Evolutionary conservation across 2,329 filamentous ascomycete species (phyloP).

Genomic region (Alternaria ventricosa): DNA sequence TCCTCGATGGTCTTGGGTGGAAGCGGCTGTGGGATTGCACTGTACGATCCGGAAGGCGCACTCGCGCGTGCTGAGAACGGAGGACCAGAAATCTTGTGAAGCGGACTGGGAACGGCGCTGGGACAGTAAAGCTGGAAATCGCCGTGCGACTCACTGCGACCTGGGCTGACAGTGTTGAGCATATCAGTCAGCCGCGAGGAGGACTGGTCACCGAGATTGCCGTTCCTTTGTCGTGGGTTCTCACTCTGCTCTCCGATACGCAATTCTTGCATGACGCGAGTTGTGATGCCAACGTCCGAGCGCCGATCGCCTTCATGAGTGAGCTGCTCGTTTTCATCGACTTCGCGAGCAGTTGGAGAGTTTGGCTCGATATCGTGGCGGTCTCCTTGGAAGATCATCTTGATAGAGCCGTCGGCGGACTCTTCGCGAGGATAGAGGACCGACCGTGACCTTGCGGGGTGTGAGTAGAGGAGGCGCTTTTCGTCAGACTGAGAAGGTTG

Average conservation of each 20-base stretch:
- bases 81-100: conserved; percentile 24
- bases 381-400: conserved; percentile 35
- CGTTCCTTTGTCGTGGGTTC: background rate
- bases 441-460: conserved; percentile 13
- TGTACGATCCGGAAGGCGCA: background rate
- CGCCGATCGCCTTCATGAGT: conserved; percentile 1
- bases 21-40: conserved; percentile 2
- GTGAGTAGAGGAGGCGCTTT: conserved; percentile 29
- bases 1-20: conserved; percentile 28
- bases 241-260: conserved; percentile 17
- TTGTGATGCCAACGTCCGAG: conserved; percentile 13
- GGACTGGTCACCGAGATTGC: conserved; percentile 18
- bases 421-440: conserved; percentile 12
- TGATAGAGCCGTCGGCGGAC: conserved; percentile 28
- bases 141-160: conserved; percentile 17
- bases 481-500: conserved; percentile 29
- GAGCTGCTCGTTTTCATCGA: conserved; percentile 4
- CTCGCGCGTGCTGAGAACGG: conserved; percentile 7
- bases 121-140: conserved; percentile 29
- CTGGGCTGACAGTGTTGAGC: conserved; percentile 28
- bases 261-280: conserved; percentile 28
- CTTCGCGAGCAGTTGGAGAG: conserved; percentile 15
- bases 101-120: conserved; percentile 43
- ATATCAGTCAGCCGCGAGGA: conserved; percentile 39
- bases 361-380: conserved; percentile 26